These are phyloP conservation scores for Acanthamoeba castellanii DNA, from an alignment of 208 protist genomes.

Conservation along the genomic window DNA sequence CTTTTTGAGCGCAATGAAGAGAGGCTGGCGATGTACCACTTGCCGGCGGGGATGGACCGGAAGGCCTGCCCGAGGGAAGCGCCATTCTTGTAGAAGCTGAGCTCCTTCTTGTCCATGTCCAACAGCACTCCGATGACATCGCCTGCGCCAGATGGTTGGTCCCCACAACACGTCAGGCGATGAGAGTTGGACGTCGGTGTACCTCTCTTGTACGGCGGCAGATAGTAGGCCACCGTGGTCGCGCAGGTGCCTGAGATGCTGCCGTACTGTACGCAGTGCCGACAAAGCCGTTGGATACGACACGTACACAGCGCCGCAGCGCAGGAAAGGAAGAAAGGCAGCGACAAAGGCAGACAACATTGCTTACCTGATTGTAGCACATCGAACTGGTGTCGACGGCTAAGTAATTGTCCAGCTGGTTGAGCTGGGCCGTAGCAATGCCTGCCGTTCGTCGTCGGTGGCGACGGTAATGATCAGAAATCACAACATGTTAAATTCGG, in stretches of 20 bases:
- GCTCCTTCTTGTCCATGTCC: conserved; percentile 62
- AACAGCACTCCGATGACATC: conserved; percentile 10
- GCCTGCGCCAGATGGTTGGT: background rate
- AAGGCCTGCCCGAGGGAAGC: background rate
- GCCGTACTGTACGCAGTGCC: background rate
- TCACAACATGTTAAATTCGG: background rate
- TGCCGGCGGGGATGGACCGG: background rate
- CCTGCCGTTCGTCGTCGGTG: background rate
- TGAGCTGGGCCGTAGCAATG: background rate
- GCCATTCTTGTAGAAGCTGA: conserved; percentile 49
- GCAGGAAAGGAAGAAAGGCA: background rate
- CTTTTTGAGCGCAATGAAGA: background rate
- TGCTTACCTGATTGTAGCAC: background rate
- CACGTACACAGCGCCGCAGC: background rate
- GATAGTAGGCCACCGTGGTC: background rate
- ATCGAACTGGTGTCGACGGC: background rate
- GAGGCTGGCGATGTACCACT: background rate
- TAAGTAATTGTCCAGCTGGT: background rate
- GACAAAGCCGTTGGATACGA: background rate
- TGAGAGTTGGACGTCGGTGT: background rate
- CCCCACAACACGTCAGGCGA: background rate
- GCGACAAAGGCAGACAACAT: background rate
- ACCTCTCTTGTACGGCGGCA: background rate
- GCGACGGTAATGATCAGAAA: background rate
- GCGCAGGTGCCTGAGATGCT: background rate